Percentiles rank a stretch among this genome's conserved stretches.
These are phyloP conservation scores for Puccinia hordei DNA, from an alignment of 1,284 basidiomycete species.

Conservation along the genomic window DNA sequence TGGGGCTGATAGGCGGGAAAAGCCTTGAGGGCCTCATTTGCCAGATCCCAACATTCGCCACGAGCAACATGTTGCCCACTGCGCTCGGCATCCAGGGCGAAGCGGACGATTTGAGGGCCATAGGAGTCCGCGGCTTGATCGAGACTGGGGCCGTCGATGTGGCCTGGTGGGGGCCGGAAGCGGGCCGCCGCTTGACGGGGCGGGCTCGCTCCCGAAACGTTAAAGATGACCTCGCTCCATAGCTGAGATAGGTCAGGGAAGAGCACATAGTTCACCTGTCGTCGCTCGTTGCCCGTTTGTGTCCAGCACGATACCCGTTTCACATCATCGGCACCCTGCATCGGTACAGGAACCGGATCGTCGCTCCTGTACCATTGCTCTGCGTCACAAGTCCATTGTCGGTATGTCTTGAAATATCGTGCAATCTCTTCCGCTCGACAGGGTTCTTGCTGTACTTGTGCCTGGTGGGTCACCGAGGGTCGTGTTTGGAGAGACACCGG, in stretches of 20 bases:
- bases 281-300: conserved; percentile 58
- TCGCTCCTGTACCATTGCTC: conserved; percentile 40
- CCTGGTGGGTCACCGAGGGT: background rate
- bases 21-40: conserved; percentile 64
- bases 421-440: background rate
- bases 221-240: conserved; percentile 63
- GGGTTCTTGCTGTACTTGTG: background rate
- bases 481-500: conserved; percentile 30
- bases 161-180: conserved; percentile 61
- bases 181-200: conserved; percentile 60
- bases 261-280: conserved; percentile 60
- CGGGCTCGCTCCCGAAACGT: conserved; percentile 52
- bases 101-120: conserved; percentile 64
- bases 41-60: conserved; percentile 69
- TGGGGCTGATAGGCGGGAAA: conserved; percentile 63
- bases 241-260: conserved; percentile 65
- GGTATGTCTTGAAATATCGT: conserved; percentile 23
- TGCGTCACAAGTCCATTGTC: background rate
- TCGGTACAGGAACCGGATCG: conserved; percentile 30
- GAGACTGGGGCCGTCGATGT: conserved; percentile 60
- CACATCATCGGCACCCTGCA: conserved; percentile 8
- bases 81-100: conserved; percentile 63
- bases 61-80: conserved; percentile 63
- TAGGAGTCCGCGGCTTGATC: conserved; percentile 63
- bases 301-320: conserved; percentile 40